Conservation (phyloP, 1,284 basidiomycete genomes). For the Volvariella surrecta region DNA sequence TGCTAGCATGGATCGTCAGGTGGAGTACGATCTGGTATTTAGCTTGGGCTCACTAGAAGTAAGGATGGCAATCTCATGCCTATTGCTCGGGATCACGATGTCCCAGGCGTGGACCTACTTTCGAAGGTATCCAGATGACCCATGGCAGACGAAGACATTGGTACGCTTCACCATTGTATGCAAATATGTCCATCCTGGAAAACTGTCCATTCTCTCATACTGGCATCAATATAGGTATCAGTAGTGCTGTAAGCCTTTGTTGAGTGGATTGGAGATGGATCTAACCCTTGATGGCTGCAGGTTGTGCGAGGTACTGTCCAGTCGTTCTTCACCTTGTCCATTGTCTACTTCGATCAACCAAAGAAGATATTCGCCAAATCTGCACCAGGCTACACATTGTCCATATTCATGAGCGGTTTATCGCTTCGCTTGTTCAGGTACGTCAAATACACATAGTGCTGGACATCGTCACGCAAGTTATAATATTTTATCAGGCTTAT, state of each 20-base stretch:
- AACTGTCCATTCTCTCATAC: no score
- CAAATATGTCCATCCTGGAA: no score
- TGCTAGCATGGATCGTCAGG: no score
- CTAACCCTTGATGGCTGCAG: background rate
- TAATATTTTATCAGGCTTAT: constrained; percentile 1
- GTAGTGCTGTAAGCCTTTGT: no score
- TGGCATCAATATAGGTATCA: no score
- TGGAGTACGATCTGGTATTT: constrained; percentile 1
- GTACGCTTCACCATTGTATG: constrained; percentile 3
- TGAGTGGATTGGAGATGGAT: no score
- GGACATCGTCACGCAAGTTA: background rate
- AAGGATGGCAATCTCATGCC: background rate
- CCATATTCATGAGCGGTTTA: constrained; percentile 4
- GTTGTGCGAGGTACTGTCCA: background rate
- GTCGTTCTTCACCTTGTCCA: constrained; percentile 4
- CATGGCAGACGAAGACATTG: background rate
- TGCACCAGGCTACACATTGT: constrained; percentile 2
- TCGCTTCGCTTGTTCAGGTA: constrained; percentile 6
- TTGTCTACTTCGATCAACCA: constrained; percentile 2
- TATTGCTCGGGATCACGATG: constrained; percentile 4
- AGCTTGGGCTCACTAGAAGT: constrained; percentile 4
- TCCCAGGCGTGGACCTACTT: constrained; percentile 5
- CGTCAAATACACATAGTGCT: background rate
- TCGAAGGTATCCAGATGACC: background rate
- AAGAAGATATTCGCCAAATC: constrained; percentile 5